Evolutionary conservation across 208 protist genomes (phyloP).

Genomic region (Phytomonas francai): DNA sequence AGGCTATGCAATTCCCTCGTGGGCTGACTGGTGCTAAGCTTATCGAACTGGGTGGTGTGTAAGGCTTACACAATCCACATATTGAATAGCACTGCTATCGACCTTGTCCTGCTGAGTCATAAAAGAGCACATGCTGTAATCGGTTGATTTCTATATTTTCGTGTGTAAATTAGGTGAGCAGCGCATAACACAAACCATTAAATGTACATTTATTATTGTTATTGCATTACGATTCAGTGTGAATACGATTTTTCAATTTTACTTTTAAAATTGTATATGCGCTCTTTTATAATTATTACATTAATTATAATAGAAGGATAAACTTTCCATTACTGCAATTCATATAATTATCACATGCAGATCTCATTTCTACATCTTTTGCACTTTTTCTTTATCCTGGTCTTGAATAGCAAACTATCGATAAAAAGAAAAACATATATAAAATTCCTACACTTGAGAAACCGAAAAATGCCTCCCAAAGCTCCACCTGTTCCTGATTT

Average conservation of each 20-base stretch:
- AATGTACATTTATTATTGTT: neutral
- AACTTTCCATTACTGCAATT: neutral
- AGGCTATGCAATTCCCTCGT: neutral
- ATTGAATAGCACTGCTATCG: neutral
- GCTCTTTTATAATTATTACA: neutral
- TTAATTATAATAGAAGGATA: neutral
- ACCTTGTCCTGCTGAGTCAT: neutral
- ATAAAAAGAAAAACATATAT: constrained; percentile 8
- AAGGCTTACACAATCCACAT: neutral
- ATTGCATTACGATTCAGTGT: neutral
- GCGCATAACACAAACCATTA: neutral
- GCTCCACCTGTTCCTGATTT: constrained; percentile 74
- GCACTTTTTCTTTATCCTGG: constrained; percentile 9
- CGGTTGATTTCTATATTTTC: neutral
- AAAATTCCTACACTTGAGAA: neutral
- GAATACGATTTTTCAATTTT: neutral
- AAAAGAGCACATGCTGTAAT: neutral
- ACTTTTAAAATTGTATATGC: neutral
- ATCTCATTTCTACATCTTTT: neutral
- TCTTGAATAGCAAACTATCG: constrained; percentile 10
- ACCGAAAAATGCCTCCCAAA: constrained; percentile 34
- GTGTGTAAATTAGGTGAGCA: neutral
- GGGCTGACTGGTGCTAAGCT: neutral
- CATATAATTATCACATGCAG: neutral
- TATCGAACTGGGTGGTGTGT: neutral